Conservation (phyloP, 305 asterid species). For the Rubia balearica region DNA sequence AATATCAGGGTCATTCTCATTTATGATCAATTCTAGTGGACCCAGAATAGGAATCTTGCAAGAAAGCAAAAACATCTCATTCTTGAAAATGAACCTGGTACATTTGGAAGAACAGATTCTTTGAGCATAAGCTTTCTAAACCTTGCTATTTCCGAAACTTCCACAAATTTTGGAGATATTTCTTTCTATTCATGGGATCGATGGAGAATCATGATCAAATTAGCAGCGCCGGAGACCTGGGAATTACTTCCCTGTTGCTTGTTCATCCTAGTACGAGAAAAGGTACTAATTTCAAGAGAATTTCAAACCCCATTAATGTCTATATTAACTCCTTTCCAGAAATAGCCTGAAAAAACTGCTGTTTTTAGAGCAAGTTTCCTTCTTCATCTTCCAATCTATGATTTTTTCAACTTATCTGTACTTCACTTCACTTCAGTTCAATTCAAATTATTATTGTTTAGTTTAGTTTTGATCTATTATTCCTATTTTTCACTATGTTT, state of each 20-base stretch:
- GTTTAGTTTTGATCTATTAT: no score
- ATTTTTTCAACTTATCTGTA: not conserved
- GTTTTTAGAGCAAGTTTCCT: not conserved
- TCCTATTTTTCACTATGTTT: no score
- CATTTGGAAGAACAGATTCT: not conserved
- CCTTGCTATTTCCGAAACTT: not conserved
- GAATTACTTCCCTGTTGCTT: slow-evolving; percentile 5
- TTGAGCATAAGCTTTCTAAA: not conserved
- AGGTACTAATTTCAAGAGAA: slow-evolving; percentile 9
- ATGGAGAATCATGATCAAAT: slow-evolving; percentile 10
- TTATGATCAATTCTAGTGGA: not conserved
- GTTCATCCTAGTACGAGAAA: not conserved
- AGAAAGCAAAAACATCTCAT: slow-evolving; percentile 5
- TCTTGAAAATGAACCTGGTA: not conserved
- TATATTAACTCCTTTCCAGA: not conserved
- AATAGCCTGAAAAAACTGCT: not conserved
- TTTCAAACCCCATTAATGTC: not conserved
- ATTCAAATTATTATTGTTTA: no score
- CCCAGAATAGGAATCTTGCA: not conserved
- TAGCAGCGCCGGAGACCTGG: not conserved
- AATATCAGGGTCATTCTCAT: not conserved
- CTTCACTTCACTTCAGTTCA: no score
- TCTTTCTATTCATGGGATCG: slow-evolving; percentile 6
- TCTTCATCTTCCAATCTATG: not conserved
- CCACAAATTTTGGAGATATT: not conserved